Conservation (phyloP, 2,329 filamentous ascomycete genomes). For the Sclerotinia trifoliorum region DNA sequence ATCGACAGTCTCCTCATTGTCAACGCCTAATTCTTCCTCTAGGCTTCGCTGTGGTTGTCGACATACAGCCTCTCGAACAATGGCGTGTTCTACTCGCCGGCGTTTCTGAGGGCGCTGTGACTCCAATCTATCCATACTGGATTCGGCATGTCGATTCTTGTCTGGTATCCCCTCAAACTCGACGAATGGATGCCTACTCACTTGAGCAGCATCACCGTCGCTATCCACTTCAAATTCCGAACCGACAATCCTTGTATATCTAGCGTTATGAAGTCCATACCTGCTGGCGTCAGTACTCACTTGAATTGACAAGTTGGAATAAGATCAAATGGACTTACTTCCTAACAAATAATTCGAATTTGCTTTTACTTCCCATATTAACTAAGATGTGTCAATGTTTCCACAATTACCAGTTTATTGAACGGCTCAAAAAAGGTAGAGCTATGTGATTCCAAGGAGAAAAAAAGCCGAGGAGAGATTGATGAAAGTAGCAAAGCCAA, state of each 20-base stretch:
- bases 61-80: neutral
- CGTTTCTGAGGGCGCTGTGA: neutral
- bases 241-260: neutral
- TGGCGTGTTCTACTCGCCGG: neutral
- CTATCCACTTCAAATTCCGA: neutral
- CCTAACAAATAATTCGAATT: neutral
- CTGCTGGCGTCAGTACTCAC: neutral
- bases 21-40: neutral
- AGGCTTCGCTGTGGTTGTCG: neutral
- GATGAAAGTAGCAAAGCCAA: neutral
- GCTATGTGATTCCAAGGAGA: neutral
- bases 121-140: neutral
- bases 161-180: constrained; percentile 13
- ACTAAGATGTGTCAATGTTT: neutral
- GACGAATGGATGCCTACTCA: neutral
- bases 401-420: neutral
- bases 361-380: neutral
- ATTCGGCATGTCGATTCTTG: too few relatives aligned
- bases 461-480: neutral
- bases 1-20: neutral
- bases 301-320: neutral
- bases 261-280: neutral
- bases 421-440: neutral
- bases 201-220: fast-evolving
- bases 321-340: constrained; percentile 4